phyloP scores from a whole-genome alignment of 2,329 filamentous ascomycete genomes.

The Fusarium musae region DNA sequence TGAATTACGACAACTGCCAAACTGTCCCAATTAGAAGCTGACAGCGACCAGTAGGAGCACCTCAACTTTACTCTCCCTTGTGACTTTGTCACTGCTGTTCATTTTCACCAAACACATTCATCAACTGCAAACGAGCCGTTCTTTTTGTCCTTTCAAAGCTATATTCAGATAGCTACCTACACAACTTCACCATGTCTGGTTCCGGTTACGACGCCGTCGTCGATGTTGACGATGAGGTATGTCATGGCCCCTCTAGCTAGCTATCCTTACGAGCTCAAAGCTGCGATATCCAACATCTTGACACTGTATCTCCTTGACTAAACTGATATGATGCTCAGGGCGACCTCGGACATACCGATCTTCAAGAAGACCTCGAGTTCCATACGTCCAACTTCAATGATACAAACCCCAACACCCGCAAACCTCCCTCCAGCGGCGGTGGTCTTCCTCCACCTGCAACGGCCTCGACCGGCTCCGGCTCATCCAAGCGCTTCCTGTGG shows the following conservation, averaged over 20 bases:
- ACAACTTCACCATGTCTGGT: slow-evolving; percentile 71
- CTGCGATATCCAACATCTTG: neutral
- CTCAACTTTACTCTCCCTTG: slow-evolving; percentile 27
- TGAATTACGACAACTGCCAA: slow-evolving; percentile 50
- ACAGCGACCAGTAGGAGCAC: slow-evolving; percentile 24
- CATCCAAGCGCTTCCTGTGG: slow-evolving; percentile 92
- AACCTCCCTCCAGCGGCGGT: slow-evolving; percentile 55
- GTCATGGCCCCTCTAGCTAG: slow-evolving; percentile 24
- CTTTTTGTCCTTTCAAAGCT: neutral
- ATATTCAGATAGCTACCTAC: neutral
- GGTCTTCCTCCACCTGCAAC: slow-evolving; percentile 70
- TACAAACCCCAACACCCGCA: slow-evolving; percentile 60
- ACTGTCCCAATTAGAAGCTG: slow-evolving; percentile 43
- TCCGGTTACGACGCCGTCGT: slow-evolving; percentile 98
- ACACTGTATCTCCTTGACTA: neutral
- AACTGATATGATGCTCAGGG: slow-evolving; percentile 66
- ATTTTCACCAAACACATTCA: slow-evolving; percentile 4
- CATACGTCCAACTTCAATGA: slow-evolving; percentile 89
- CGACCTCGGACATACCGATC: slow-evolving; percentile 96
- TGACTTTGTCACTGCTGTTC: slow-evolving; percentile 4
- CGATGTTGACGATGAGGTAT: slow-evolving; percentile 93
- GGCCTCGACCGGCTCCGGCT: slow-evolving; percentile 52
- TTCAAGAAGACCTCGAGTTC: slow-evolving; percentile 99
- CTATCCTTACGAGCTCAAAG: slow-evolving; percentile 9
- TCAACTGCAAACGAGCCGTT: neutral